phyloP scores from a whole-genome alignment of 179 eudicot genomes.

The Kewa caespitosa region DNA sequence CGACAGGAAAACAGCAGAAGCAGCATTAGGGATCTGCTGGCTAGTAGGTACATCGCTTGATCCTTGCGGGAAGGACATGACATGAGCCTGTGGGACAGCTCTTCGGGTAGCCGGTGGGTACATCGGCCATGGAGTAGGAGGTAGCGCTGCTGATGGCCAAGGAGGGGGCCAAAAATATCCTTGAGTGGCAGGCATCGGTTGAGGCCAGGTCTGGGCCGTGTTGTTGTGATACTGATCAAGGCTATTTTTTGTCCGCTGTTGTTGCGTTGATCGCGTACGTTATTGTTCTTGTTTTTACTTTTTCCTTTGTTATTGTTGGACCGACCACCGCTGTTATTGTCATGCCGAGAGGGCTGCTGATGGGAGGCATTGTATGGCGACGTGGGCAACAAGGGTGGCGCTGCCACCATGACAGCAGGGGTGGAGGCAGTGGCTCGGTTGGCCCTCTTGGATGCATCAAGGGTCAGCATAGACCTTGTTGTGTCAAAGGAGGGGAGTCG shows the following conservation, averaged over 20 bases:
- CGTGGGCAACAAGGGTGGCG: not conserved
- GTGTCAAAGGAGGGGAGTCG: not conserved
- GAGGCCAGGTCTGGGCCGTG: too few relatives aligned
- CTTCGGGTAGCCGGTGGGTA: too few relatives aligned
- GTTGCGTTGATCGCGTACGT: too few relatives aligned
- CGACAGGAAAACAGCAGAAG: not conserved
- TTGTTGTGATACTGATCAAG: too few relatives aligned
- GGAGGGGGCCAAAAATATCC: too few relatives aligned
- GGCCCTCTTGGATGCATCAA: not conserved
- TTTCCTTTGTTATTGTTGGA: too few relatives aligned
- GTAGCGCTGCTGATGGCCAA: too few relatives aligned
- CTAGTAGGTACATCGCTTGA: not conserved
- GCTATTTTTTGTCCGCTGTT: too few relatives aligned
- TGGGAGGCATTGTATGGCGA: not conserved
- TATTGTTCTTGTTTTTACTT: too few relatives aligned
- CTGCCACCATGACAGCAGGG: not conserved
- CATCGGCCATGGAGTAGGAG: too few relatives aligned
- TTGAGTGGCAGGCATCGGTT: too few relatives aligned
- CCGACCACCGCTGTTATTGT: not conserved
- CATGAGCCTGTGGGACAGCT: not conserved
- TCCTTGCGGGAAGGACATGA: not conserved
- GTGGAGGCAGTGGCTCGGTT: not conserved
- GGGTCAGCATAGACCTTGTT: not conserved
- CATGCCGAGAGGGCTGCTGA: not conserved
- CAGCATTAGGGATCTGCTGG: too few relatives aligned